These are phyloP conservation scores for Rutstroemia sp. DNA, from an alignment of 2,329 filamentous ascomycete genomes.

Conservation along the genomic window DNA sequence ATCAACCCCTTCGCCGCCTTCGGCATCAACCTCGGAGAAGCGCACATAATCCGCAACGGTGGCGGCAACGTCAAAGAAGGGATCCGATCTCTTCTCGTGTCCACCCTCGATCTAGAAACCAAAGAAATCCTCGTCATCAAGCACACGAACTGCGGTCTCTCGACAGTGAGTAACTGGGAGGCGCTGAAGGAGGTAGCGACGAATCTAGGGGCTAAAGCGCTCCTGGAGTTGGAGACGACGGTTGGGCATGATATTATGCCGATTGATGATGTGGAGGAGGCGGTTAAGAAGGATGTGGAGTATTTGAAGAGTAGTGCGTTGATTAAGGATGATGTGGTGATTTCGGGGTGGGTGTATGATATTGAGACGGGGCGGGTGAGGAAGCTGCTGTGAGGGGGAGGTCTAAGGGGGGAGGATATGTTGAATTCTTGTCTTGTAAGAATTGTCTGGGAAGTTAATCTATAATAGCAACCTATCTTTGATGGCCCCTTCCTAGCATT, in stretches of 20 bases:
- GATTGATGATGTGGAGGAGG: conserved; percentile 56
- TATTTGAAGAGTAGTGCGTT: conserved; percentile 53
- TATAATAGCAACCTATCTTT: too few relatives aligned
- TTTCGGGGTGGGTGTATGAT: conserved; percentile 73
- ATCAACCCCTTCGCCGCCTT: conserved; percentile 61
- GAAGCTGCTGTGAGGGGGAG: conserved; percentile 34
- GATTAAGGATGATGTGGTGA: conserved; percentile 49
- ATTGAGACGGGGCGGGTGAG: conserved; percentile 62
- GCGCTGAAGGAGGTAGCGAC: conserved; percentile 47
- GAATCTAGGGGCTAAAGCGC: conserved; percentile 43
- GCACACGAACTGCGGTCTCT: conserved; percentile 62
- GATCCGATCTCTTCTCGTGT: conserved; percentile 68
- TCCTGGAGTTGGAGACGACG: conserved; percentile 30
- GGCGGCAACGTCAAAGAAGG: conserved; percentile 61
- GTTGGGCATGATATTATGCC: conserved; percentile 22
- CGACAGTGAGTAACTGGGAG: conserved; percentile 56
- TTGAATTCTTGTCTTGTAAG: too few relatives aligned
- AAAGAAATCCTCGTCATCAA: conserved; percentile 53
- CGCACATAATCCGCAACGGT: conserved; percentile 72
- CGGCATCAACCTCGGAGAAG: conserved; percentile 65
- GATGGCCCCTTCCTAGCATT: too few relatives aligned
- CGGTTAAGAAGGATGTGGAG: conserved; percentile 58
- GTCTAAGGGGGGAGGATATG: too few relatives aligned
- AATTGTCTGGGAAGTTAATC: too few relatives aligned
- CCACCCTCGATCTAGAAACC: conserved; percentile 70